Evolutionary conservation across 305 asterid species (phyloP).

Genomic region (Fraxinus latifolia): DNA sequence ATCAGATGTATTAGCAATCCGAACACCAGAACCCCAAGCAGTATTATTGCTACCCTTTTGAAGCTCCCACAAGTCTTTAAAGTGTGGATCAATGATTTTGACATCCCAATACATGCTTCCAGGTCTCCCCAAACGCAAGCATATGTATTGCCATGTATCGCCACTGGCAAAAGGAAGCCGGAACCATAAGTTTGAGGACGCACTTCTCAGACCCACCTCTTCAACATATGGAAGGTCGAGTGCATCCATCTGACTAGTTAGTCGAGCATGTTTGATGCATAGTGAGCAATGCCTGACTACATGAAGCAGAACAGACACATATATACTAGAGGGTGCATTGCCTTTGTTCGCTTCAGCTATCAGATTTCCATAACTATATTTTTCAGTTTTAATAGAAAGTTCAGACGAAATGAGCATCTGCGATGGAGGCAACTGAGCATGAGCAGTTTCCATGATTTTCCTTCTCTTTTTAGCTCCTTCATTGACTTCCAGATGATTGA

Average conservation of each 20-base stretch:
- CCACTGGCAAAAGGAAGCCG: conserved; percentile 86
- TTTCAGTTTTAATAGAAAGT: conserved; percentile 46
- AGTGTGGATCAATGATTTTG: conserved; percentile 82
- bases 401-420: conserved; percentile 44
- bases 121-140: conserved; percentile 93
- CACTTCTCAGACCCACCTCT: conserved; percentile 88
- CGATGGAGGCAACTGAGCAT: conserved; percentile 41
- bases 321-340: conserved; percentile 71
- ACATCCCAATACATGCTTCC: conserved; percentile 99
- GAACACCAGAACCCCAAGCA: conserved; percentile 92
- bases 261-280: conserved; percentile 91
- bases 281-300: conserved; percentile 92
- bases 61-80: conserved; percentile 93
- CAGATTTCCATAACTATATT: conserved; percentile 60
- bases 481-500: conserved; percentile 40
- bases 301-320: conserved; percentile 80
- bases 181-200: conserved; percentile 93
- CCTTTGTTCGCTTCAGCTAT: conserved; percentile 91
- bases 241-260: conserved; percentile 96
- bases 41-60: conserved; percentile 77
- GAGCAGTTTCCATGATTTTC: conserved; percentile 40
- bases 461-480: conserved; percentile 65
- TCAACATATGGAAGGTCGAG: conserved; percentile 91
- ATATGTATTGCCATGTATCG: conserved; percentile 80
- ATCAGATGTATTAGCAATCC: conserved; percentile 96